Evolutionary conservation across 495 filamentous ascomycete genomes (phyloP), one percentile per base, ranked within the genome.

Genomic region (Geopyxis carbonaria): DNA sequence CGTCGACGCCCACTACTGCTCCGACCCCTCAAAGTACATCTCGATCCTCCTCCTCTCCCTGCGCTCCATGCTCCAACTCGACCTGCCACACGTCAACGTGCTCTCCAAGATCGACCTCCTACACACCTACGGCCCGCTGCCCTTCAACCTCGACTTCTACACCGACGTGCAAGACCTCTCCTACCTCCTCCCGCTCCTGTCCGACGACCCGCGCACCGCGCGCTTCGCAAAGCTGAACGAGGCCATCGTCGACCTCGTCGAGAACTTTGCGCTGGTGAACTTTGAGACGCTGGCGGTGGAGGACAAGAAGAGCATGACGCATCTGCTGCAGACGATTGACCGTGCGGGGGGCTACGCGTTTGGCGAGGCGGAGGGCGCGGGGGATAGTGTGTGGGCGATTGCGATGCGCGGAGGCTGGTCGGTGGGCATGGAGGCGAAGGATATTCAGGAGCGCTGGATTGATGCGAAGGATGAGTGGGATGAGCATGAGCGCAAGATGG

Each of bases 91-190:
- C 51, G 66, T 97, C 40, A 95, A 97, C 57, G 80, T 95, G 41
- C 68, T 97, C 18, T 93, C 85, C 14, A 97, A 97, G 61, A 92
- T 97, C 59, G 89, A 97, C 61, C 91, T 89, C 45, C 63, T 95
- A 22, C 62, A 68, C 8, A 68, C 70, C 47, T 93, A 92, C 53
- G 69, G 76, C 29, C 70, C 76, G 6, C 72, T 95, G 0, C 80
- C 84, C 0, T 94, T 97, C 65, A 86, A 87, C 48, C 70, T 97
- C 24, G 84, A 93, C 46, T 97, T 74, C 57, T 97, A 95, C 60
- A 93, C 89, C 37, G 89, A 97, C 55, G 85, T 94, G n/a, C 83
- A 95, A 59, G 83, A 93, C 42, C 73, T 97, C 4, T 66, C 66
- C 2, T 80, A 92, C 46, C 71, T 97, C 13, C 66, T 89, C 5